These are phyloP conservation scores for Trichoderma virens DNA, from an alignment of 495 filamentous ascomycete genomes.

Conservation along the genomic window DNA sequence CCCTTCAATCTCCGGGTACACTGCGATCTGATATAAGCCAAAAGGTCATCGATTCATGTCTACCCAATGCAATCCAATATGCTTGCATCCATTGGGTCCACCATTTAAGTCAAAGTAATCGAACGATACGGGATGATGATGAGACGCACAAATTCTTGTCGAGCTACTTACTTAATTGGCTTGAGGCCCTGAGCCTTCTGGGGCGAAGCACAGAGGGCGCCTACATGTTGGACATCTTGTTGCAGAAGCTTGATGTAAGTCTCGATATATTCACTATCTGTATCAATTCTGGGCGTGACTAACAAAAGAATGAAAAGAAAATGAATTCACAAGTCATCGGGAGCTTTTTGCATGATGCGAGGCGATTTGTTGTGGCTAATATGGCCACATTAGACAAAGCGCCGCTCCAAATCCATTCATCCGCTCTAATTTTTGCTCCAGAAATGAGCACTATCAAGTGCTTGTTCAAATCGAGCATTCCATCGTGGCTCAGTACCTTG, in stretches of 20 bases:
- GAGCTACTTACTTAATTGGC: conserved; percentile 31
- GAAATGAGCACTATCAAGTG: conserved; percentile 1
- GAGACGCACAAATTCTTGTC: conserved; percentile 21
- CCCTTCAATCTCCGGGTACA: conserved; percentile 4
- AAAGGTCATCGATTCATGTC: conserved; percentile 10
- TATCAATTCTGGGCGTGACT: neutral
- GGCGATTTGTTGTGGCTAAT: neutral
- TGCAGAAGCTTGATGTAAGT: neutral
- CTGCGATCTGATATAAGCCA: neutral
- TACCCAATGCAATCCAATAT: conserved; percentile 21
- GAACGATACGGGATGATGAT: conserved; percentile 14
- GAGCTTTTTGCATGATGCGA: neutral
- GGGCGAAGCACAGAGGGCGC: conserved; percentile 1
- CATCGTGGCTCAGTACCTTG: neutral
- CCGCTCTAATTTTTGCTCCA: conserved; percentile 10
- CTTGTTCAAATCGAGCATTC: conserved; percentile 3
- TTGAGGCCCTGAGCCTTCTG: conserved; percentile 21
- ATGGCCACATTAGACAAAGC: neutral
- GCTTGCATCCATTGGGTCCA: conserved; percentile 35
- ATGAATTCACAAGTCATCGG: neutral
- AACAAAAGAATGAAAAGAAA: neutral
- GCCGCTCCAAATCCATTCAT: conserved; percentile 9
- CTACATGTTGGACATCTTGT: neutral
- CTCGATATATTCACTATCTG: neutral
- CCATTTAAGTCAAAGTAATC: conserved; percentile 22